Evolutionary conservation across 108 stramenopile genomes (phyloP).

Genomic region (Fistulifera solaris): DNA sequence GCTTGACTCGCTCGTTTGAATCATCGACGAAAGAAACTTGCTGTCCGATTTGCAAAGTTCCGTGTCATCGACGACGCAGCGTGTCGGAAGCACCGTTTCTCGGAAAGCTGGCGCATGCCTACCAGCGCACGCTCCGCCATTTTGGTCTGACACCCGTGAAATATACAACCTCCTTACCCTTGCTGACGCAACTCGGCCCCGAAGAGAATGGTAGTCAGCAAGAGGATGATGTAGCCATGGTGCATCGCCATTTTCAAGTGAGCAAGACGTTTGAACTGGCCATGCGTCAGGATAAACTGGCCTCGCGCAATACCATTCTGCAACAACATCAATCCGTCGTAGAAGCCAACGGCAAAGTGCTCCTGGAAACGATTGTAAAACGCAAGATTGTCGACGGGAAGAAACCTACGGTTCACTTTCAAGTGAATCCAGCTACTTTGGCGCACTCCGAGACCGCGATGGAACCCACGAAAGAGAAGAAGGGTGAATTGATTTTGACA

Average conservation of each 20-base stretch:
- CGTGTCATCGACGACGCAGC: constrained; percentile 22
- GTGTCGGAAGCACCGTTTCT: constrained; percentile 25
- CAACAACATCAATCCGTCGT: neutral
- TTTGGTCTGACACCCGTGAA: constrained; percentile 47
- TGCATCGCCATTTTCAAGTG: neutral
- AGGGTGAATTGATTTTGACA: too few relatives aligned
- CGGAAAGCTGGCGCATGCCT: constrained; percentile 36
- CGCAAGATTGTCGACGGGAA: neutral
- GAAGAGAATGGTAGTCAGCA: constrained; percentile 14
- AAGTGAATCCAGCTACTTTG: too few relatives aligned
- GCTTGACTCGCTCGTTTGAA: constrained; percentile 23
- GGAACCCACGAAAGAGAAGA: too few relatives aligned
- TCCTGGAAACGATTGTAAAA: neutral
- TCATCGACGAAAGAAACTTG: constrained; percentile 5
- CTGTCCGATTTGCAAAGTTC: constrained; percentile 56
- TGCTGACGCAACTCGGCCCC: constrained; percentile 49
- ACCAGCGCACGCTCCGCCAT: constrained; percentile 32
- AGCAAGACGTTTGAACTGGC: neutral
- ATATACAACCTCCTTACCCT: constrained; percentile 27
- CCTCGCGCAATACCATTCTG: neutral
- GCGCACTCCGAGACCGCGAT: too few relatives aligned
- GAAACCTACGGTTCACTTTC: too few relatives aligned
- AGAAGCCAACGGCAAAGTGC: neutral
- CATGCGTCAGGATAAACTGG: neutral
- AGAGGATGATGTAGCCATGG: constrained; percentile 10